Conservation (phyloP, 2,329 filamentous ascomycete genomes). For the Didymella sp. region DNA sequence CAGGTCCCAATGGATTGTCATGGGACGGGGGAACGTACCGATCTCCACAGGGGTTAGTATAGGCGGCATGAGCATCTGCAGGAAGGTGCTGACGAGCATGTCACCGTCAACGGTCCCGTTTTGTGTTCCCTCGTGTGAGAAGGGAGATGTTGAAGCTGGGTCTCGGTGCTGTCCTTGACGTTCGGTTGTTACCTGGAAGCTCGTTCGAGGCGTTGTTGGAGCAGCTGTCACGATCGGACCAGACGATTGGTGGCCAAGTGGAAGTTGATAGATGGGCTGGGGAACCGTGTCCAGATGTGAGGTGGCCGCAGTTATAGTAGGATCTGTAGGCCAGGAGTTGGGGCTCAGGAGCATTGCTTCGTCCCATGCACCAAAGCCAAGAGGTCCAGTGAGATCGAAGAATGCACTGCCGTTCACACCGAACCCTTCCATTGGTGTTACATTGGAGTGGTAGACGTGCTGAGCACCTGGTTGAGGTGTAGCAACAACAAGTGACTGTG, state of each 20-base stretch:
- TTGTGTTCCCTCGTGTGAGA: slow-evolving; percentile 36
- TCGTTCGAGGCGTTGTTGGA: slow-evolving; percentile 14
- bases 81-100: slow-evolving; percentile 58
- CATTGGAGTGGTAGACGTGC: slow-evolving; percentile 21
- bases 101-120: slow-evolving; percentile 41
- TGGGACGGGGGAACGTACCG: slow-evolving; percentile 29
- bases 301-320: slow-evolving; percentile 18
- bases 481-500: slow-evolving; percentile 26
- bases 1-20: background rate
- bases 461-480: slow-evolving; percentile 24
- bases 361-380: slow-evolving; percentile 40
- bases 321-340: slow-evolving; percentile 41
- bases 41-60: slow-evolving; percentile 63
- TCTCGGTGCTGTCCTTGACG: slow-evolving; percentile 25
- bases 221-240: slow-evolving; percentile 19
- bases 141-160: slow-evolving; percentile 39
- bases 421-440: slow-evolving; percentile 29
- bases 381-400: slow-evolving; percentile 40
- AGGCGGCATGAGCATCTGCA: slow-evolving; percentile 58
- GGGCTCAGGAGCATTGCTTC: slow-evolving; percentile 43
- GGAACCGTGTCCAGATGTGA: slow-evolving; percentile 27
- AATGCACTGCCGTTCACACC: slow-evolving; percentile 27
- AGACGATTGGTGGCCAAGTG: slow-evolving; percentile 24
- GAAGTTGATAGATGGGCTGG: slow-evolving; percentile 32
- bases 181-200: slow-evolving; percentile 26